A percentile compares a stretch with the other conserved stretches of the same genome.
These are phyloP conservation scores for Pestalotiopsis sp. DNA, from an alignment of 2,329 filamentous ascomycete species.

Conservation along the genomic window DNA sequence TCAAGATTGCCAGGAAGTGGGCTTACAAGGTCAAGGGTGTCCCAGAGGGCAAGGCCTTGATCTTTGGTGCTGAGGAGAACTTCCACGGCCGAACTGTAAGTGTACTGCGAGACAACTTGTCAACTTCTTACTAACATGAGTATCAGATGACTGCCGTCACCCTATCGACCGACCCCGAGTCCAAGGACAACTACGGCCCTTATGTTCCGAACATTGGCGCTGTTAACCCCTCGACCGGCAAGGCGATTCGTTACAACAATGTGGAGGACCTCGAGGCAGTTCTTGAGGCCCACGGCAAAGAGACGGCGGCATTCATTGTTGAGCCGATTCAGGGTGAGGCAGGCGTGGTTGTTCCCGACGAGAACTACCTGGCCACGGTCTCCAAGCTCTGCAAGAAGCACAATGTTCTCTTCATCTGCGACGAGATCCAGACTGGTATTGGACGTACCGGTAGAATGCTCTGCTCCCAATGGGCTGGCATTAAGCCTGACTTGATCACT, in stretches of 20 bases:
- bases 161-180: slow-evolving; percentile 93
- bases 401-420: slow-evolving; percentile 94
- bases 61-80: slow-evolving; percentile 87
- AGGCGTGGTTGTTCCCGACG: slow-evolving; percentile 91
- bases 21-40: slow-evolving; percentile 96
- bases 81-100: slow-evolving; percentile 94
- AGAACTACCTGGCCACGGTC: slow-evolving; percentile 81
- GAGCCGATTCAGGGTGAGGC: slow-evolving; percentile 98
- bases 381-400: slow-evolving; percentile 89
- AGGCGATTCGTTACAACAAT: slow-evolving; percentile 84
- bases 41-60: slow-evolving; percentile 77
- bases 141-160: slow-evolving; percentile 87
- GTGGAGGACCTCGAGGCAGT: slow-evolving; percentile 78
- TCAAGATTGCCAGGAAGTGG: slow-evolving; percentile 98
- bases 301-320: slow-evolving; percentile 90
- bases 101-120: slow-evolving; percentile 18
- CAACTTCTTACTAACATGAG: background rate
- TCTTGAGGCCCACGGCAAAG: slow-evolving; percentile 77
- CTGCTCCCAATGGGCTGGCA: slow-evolving; percentile 90
- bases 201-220: slow-evolving; percentile 90
- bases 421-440: slow-evolving; percentile 98
- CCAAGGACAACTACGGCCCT: slow-evolving; percentile 93
- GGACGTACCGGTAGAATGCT: slow-evolving; percentile 92
- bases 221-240: slow-evolving; percentile 72
- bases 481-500: slow-evolving; percentile 93